phyloP scores from a whole-genome alignment of 768 basidiomycete genomes.

The Mycena floridula region DNA sequence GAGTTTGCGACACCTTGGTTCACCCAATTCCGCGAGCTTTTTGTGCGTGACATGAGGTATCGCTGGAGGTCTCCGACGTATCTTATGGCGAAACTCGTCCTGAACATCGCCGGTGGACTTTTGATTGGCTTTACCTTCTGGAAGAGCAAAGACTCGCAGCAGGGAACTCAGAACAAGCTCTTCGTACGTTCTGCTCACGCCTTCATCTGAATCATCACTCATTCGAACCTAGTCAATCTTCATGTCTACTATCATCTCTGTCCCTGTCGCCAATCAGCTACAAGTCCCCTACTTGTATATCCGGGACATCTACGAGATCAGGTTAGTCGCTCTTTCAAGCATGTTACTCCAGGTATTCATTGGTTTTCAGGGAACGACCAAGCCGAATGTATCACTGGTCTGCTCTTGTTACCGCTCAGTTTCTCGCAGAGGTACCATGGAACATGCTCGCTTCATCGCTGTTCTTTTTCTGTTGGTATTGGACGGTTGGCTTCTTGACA shows the following conservation, averaged over 20 bases:
- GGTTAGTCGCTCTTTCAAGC: background rate
- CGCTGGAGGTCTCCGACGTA: conserved; percentile 59
- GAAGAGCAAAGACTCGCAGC: conserved; percentile 44
- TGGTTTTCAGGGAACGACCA: conserved; percentile 44
- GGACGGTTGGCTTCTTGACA: conserved; percentile 56
- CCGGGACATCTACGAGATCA: conserved; percentile 56
- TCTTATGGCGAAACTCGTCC: conserved; percentile 48
- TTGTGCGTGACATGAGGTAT: conserved; percentile 36
- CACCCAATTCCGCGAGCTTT: conserved; percentile 38
- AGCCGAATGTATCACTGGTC: conserved; percentile 65
- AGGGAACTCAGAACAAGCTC: conserved; percentile 60
- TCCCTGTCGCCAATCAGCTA: conserved; percentile 54
- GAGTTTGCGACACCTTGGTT: conserved; percentile 51
- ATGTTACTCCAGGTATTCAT: background rate
- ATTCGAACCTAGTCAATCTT: conserved; percentile 37
- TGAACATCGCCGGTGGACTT: conserved; percentile 49
- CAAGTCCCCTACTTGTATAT: conserved; percentile 55
- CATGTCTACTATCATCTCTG: conserved; percentile 41
- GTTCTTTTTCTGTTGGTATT: conserved; percentile 66
- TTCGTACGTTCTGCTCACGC: conserved; percentile 37
- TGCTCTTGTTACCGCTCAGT: conserved; percentile 46
- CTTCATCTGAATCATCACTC: conserved; percentile 5
- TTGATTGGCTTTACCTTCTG: conserved; percentile 64
- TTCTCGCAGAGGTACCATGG: conserved; percentile 56
- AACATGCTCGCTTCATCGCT: conserved; percentile 52